phyloP scores from a whole-genome alignment of 176 grass and related monocot species.

The Eragrostis nindensis region DNA sequence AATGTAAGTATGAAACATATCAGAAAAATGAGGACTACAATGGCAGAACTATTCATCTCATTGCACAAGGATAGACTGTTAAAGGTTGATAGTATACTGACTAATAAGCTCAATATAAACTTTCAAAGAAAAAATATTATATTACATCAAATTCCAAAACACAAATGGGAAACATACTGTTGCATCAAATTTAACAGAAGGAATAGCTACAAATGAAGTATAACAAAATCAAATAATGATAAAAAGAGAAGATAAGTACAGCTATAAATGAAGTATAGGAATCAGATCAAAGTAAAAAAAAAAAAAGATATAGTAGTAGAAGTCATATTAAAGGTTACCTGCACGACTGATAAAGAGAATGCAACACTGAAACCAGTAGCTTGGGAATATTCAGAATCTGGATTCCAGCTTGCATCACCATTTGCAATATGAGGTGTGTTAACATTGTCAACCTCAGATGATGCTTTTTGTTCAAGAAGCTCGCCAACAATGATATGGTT shows the following conservation, averaged over 20 bases:
- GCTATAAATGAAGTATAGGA: not conserved
- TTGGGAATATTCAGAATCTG: conserved; percentile 91
- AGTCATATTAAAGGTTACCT: conserved; percentile 56
- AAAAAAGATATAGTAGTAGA: conserved; percentile 31
- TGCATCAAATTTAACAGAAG: conserved; percentile 24
- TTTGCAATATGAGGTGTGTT: conserved; percentile 65
- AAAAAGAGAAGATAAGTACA: conserved; percentile 30
- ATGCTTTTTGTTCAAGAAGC: conserved; percentile 88
- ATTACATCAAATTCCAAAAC: not conserved
- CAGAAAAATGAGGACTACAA: conserved; percentile 36
- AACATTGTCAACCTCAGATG: conserved; percentile 59
- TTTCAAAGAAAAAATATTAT: conserved; percentile 26
- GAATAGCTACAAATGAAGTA: conserved; percentile 1
- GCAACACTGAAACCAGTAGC: conserved; percentile 89
- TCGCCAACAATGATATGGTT: conserved; percentile 95
- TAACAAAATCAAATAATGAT: conserved; percentile 20
- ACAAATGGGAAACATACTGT: conserved; percentile 16
- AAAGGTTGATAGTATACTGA: not conserved
- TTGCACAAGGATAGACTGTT: conserved; percentile 14
- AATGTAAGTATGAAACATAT: conserved; percentile 30
- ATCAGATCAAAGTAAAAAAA: conserved; percentile 20
- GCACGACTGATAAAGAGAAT: conserved; percentile 87
- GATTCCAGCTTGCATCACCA: conserved; percentile 70
- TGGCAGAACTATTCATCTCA: conserved; percentile 27
- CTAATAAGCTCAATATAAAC: conserved; percentile 20